Conservation (phyloP, 2,329 filamentous ascomycete species). For the Chrysosphaeria jannelii region DNA sequence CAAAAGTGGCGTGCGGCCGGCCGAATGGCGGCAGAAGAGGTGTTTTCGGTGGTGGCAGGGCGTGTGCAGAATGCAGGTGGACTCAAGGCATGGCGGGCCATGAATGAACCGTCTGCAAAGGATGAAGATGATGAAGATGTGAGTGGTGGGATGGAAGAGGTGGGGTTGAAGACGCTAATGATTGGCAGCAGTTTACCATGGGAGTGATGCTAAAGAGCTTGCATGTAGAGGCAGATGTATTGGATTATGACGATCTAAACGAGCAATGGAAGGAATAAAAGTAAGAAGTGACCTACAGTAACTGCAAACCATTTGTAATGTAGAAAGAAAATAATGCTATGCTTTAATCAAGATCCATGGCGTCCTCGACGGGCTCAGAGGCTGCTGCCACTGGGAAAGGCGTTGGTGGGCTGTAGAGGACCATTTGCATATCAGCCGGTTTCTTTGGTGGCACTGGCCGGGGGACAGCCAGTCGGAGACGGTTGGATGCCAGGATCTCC, state of each 20-base stretch:
- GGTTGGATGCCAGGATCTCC: no score
- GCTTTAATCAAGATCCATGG: conserved; percentile 29
- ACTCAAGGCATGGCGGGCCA: conserved; percentile 7
- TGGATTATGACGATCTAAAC: conserved; percentile 9
- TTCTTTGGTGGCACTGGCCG: conserved; percentile 25
- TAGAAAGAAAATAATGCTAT: not conserved
- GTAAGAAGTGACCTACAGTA: no score
- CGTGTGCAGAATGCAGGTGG: conserved; percentile 11
- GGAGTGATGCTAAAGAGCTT: conserved; percentile 11
- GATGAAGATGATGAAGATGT: not conserved
- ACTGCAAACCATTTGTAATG: no score
- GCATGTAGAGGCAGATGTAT: conserved; percentile 9
- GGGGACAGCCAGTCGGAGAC: conserved; percentile 15
- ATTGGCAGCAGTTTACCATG: conserved; percentile 11
- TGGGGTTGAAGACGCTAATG: conserved; percentile 1
- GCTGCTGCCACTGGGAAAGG: conserved; percentile 24
- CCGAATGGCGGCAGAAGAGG: conserved; percentile 33
- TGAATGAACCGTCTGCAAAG: conserved; percentile 5
- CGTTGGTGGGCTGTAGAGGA: conserved; percentile 57
- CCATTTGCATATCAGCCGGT: conserved; percentile 35
- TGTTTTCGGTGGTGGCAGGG: conserved; percentile 28
- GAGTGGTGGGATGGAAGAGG: not conserved
- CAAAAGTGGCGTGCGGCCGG: conserved; percentile 29
- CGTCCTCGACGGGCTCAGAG: conserved; percentile 12
- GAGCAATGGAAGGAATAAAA: conserved; percentile 7